Conservation (phyloP, 352 stramenopile genomes). For the Pythium coloratum region DNA sequence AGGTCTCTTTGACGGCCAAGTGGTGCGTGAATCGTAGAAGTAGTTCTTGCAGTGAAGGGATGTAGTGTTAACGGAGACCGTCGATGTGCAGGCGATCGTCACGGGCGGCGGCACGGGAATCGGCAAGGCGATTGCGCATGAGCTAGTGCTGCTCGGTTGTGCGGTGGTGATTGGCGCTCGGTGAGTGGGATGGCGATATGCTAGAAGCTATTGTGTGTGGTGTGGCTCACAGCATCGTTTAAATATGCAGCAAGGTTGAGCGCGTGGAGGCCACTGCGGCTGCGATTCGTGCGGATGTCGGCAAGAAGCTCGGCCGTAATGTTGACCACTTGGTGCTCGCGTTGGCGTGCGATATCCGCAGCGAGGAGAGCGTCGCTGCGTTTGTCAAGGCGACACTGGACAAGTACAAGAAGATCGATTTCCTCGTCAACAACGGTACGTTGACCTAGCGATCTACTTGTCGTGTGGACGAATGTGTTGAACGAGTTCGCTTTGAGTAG, state of each 20-base stretch:
- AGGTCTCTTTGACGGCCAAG: slow-evolving; percentile 60
- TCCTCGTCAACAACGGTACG: slow-evolving; percentile 91
- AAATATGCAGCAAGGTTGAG: slow-evolving; percentile 48
- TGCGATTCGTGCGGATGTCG: slow-evolving; percentile 46
- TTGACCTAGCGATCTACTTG: background rate
- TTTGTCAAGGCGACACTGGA: slow-evolving; percentile 64
- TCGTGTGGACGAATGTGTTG: background rate
- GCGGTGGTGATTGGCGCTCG: slow-evolving; percentile 67
- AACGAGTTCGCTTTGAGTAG: slow-evolving; percentile 17
- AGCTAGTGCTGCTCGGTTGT: slow-evolving; percentile 68
- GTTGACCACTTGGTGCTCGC: slow-evolving; percentile 36
- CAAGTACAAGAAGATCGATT: slow-evolving; percentile 79
- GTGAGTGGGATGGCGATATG: slow-evolving; percentile 14
- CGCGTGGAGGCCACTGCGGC: slow-evolving; percentile 48
- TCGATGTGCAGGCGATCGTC: slow-evolving; percentile 46
- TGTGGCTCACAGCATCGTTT: background rate
- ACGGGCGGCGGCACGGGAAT: slow-evolving; percentile 82
- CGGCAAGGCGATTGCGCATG: slow-evolving; percentile 68
- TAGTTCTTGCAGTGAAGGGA: background rate
- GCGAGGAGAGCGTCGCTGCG: slow-evolving; percentile 55
- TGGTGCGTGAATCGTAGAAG: slow-evolving; percentile 31
- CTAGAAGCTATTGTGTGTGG: background rate
- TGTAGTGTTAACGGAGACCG: background rate
- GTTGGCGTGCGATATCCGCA: slow-evolving; percentile 63
- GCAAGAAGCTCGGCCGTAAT: slow-evolving; percentile 25